Conservation (phyloP, 139 green algal species). For the Trebouxia sp. region DNA sequence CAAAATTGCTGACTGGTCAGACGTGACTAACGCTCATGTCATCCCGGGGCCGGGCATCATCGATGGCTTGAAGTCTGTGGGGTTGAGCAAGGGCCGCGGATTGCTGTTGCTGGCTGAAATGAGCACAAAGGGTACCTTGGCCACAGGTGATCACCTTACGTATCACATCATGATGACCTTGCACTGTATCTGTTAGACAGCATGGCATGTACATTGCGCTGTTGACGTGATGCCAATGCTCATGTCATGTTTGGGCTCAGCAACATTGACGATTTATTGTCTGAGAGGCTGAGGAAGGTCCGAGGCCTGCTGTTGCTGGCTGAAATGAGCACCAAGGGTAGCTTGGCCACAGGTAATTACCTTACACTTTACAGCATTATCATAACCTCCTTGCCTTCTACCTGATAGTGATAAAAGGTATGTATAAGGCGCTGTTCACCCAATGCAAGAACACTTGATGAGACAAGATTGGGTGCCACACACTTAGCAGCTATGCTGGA, state of each 20-base stretch:
- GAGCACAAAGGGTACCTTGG: conserved; percentile 92
- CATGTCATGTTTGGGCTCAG: conserved; percentile 92
- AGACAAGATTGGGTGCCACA: too few relatives aligned
- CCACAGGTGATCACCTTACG: conserved; percentile 60
- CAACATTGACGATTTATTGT: conserved; percentile 97
- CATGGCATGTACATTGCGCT: too few relatives aligned
- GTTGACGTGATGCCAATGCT: conserved; percentile 98
- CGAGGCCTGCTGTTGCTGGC: conserved; percentile 82
- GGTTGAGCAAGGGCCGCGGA: conserved; percentile 53
- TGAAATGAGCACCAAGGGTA: conserved; percentile 97
- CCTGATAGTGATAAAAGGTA: too few relatives aligned
- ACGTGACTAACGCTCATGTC: conserved; percentile 98
- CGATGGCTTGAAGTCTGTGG: conserved; percentile 90
- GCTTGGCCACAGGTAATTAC: conserved; percentile 73
- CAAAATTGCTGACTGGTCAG: conserved; percentile 93
- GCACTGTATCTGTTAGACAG: too few relatives aligned
- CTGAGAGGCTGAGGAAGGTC: conserved; percentile 59
- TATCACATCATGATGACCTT: too few relatives aligned
- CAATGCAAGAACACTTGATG: too few relatives aligned
- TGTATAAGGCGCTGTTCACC: too few relatives aligned
- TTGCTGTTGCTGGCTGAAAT: conserved; percentile 94
- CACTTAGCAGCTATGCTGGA: too few relatives aligned
- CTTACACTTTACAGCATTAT: too few relatives aligned
- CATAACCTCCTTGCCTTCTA: too few relatives aligned
- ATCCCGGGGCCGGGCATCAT: conserved; percentile 96